Base-by-base conservation (phyloP, 2,329 filamentous ascomycete genomes). In the Aurifilum marmelostoma region DNA sequence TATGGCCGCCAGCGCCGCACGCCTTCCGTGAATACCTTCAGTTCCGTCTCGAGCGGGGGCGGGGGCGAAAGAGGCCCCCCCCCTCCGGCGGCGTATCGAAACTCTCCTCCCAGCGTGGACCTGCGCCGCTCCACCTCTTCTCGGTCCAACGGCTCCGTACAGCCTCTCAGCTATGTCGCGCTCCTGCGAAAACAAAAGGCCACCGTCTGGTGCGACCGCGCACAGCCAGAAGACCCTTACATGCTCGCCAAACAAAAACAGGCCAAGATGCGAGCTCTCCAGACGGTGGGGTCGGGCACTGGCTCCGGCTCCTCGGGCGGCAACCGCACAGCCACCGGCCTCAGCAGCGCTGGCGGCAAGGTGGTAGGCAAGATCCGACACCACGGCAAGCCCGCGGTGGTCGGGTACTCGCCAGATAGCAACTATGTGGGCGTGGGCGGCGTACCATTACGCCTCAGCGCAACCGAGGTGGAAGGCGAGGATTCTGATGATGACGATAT, bases 131-230 rank as follows among this genome's bases (percentile, higher is more conserved):
- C 93, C 37, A 92, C 90, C 39, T 97, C 93, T 3, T 92, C 91
- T 65, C 89, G 93, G 75, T 97, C 93, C 29, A 87, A 86, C 71
- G 83, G 79, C 29, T 83, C 83, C 67, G 83, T 83, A 21, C 87
- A 87, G 71, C 82, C 91, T 1, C 86, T 86, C n/a, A 90, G 93
- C 73, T 99, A 99, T 80, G 96, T 99, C 65, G 94, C 96, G 47
- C 86, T 97, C n/a, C 91, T 99, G 82, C 89, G 96, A 72, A 95
- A 94, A 79, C 96, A 99, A 81, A 98, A 98, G 79, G 96, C 94
- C 41, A 99, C 96, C 0, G 96, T 99, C 5, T 99, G 96, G 96
- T 97, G 94, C 82, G 96, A 98, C 77, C 91, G 94, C 66, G 88
- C 95, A 12, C 96, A 99, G 79, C 90, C 92, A 71, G 94, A 98